Percentiles rank a stretch among this genome's conserved stretches.
These are phyloP conservation scores for Penicillium digitatum DNA, from an alignment of 2,329 filamentous ascomycete genomes.

Conservation along the genomic window DNA sequence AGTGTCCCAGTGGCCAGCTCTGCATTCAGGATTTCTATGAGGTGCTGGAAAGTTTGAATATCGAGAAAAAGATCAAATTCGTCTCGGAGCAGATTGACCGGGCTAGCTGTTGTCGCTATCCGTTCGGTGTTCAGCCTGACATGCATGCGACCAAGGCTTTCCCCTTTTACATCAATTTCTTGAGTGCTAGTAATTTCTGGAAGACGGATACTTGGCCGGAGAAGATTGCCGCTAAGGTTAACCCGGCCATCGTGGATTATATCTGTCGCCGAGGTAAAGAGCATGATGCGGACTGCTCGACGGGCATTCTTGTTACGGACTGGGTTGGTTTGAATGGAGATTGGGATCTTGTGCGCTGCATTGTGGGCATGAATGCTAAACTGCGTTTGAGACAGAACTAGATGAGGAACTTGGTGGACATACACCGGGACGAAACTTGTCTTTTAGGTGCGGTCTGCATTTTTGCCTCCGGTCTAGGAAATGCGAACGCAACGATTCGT, in stretches of 20 bases:
- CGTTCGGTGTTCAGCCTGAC: conserved; percentile 33
- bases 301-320: conserved; percentile 86
- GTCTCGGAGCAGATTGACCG: conserved; percentile 72
- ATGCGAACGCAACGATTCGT: neutral
- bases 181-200: conserved; percentile 92
- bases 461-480: neutral
- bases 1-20: conserved; percentile 65
- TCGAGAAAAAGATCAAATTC: conserved; percentile 74
- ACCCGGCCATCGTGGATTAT: conserved; percentile 66
- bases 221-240: conserved; percentile 79
- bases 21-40: conserved; percentile 95
- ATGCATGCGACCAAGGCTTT: conserved; percentile 46
- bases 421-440: neutral
- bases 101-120: conserved; percentile 53
- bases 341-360: conserved; percentile 83
- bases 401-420: neutral
- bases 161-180: conserved; percentile 84
- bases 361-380: conserved; percentile 85
- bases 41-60: conserved; percentile 68
- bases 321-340: conserved; percentile 84
- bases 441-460: neutral
- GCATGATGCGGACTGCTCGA: conserved; percentile 65
- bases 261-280: conserved; percentile 52
- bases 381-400: conserved; percentile 38
- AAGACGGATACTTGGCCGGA: conserved; percentile 89